Base-by-base conservation (phyloP, 495 filamentous ascomycete species). In the Daldinia grandis region DNA sequence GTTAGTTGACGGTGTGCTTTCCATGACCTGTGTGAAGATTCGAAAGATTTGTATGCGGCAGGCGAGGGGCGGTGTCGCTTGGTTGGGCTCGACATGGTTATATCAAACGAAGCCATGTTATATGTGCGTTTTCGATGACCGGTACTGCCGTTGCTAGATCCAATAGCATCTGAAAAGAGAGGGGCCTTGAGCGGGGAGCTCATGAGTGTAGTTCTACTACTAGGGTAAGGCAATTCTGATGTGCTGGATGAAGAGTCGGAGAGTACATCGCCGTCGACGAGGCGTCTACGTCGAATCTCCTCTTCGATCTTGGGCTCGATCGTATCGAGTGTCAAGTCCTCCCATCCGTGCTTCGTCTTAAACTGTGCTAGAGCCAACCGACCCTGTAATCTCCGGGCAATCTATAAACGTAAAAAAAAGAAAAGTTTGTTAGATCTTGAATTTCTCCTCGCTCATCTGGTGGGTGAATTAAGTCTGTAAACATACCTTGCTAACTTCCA, bases 281-380 rank as follows among this genome's bases (percentile, higher is more conserved):
- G 78, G 57, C 90, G 84, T 74, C 87, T 91, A 63, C 87, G 87
- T 74, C 88, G 87, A 58, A 92, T 80, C 72, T 92, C 87, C 68
- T 90, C 85, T 72, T 97, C 92, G 64, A 94, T 76, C 72, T 84
- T 89, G 66, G 88, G 88, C 78, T 92, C 92, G 76, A 95, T 90
- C 24, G 78, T 87, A 71, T 91, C 90, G 57, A 94, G 85, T 40
- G 89, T 88, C 60, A 93, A 85, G 78, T 92, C 87, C 77, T 94
- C 88, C 86, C 90, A 91, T 68, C 95, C 95, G 80, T 97, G 89
- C 79, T 95, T 92, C 58, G 94, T 92, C 82, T 98, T 99, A 87
- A 97, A 93, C 82, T 92, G 94, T 77, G 95, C 95, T 57, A 98
- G 87, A 71, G 96, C 95, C 35, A 99, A 86, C 49, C 95, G 93